phyloP scores from a whole-genome alignment of 2,329 filamentous ascomycete species.

The Stagonosporopsis tanaceti region DNA sequence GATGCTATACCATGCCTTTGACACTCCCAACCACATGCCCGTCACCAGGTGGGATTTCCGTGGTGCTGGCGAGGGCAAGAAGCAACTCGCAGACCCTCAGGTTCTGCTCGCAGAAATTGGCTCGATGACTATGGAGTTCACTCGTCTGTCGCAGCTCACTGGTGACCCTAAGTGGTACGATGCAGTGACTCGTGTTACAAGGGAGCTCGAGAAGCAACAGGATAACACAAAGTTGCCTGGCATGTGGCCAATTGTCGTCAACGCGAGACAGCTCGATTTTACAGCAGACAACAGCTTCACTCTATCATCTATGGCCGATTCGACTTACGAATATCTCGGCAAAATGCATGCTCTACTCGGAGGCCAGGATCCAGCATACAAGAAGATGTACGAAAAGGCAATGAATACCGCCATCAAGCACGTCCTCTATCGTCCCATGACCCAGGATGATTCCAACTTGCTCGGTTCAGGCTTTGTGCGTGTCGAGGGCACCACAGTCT shows the following conservation, averaged over 20 bases:
- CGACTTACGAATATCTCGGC: conserved; percentile 50
- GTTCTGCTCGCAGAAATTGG: conserved; percentile 58
- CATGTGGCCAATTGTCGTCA: conserved; percentile 58
- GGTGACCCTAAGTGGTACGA: conserved; percentile 57
- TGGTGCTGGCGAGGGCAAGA: conserved; percentile 47
- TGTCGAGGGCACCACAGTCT: conserved; percentile 38
- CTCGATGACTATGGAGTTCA: conserved; percentile 58
- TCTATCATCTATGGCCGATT: conserved; percentile 50
- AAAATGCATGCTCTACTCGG: conserved; percentile 54
- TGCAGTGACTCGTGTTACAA: conserved; percentile 55
- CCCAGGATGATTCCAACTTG: conserved; percentile 55
- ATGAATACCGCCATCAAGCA: conserved; percentile 55
- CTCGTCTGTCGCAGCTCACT: conserved; percentile 56
- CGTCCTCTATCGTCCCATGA: conserved; percentile 60
- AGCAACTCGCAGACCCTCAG: conserved; percentile 51
- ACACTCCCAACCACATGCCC: conserved; percentile 95
- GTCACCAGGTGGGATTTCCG: conserved; percentile 56
- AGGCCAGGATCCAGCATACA: conserved; percentile 56
- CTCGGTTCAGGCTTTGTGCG: conserved; percentile 56
- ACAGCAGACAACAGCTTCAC: conserved; percentile 50
- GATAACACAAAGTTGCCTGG: conserved; percentile 54
- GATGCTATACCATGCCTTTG: conserved; percentile 82
- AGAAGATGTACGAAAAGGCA: conserved; percentile 64
- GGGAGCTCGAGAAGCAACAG: conserved; percentile 53
- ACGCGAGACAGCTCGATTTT: conserved; percentile 52